Evolutionary conservation across 768 basidiomycete species (phyloP), one percentile per base, ranked within the genome.

Genomic region (Lentinula guzmanii): DNA sequence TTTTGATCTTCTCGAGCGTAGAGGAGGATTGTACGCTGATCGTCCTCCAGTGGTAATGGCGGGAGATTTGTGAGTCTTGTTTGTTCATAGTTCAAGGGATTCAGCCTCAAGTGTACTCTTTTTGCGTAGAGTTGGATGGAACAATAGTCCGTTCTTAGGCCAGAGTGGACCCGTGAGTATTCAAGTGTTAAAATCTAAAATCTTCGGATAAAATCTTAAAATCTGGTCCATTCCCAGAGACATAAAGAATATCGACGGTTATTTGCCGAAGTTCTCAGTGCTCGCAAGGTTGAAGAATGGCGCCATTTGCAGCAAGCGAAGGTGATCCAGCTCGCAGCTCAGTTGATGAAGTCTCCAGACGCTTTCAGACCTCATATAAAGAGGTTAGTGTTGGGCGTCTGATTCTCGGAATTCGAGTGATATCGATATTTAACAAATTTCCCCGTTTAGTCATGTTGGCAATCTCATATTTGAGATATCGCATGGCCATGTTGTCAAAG

Each of bases 1-100:
- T 11, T 61, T 60, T 16, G 73, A 73, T 24, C 65, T 75, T 3
- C 55, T 75, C 4, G 74, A 74, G 5, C 65, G 67, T 45, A 61
- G 67, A 16, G 65, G 61, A 1, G 45, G 24, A 10, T 67, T 66
- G 21, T 74, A 76, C 42, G 71, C 73, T 8, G 63, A 71, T 52
- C 64, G 73, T 5, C 73, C 74, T 0, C 42, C 18, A 6, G 67
- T 72, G 16, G 65, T 67, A 4, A 69, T 74, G 61, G 41, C 42
- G 1, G 68, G 70, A 18, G 71, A 75, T 35, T 64, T 75, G 55
- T 45, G 15, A 43, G 56, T 58, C 1, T 46, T 13, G 10, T 28
- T 34, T 16, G 18, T 48, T 48, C 2, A 21, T 5, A 9, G n/a
- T 39, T 15, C 52, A 13, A 28, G 28, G 6, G 35, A 37, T 13